Evolutionary conservation across 2,329 filamentous ascomycete genomes (phyloP).

Genomic region (Penicillium sp.): DNA sequence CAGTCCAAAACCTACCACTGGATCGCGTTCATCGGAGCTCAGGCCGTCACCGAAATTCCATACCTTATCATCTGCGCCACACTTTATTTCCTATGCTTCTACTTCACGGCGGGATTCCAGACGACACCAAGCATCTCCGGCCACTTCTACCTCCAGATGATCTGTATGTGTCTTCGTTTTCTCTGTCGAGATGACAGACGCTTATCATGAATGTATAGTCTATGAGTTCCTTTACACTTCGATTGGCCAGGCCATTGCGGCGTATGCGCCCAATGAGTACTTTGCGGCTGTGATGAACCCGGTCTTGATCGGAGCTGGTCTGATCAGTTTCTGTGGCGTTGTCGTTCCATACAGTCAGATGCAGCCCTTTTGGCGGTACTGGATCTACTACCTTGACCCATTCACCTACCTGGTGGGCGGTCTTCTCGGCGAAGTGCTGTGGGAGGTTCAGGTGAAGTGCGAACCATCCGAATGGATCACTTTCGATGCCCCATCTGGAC

Average conservation of each 20-base stretch:
- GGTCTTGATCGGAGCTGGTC: constrained; percentile 49
- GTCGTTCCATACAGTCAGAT: constrained; percentile 39
- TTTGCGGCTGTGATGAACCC: constrained; percentile 60
- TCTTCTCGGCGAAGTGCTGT: constrained; percentile 37
- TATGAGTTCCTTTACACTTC: constrained; percentile 46
- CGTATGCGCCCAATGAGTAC: constrained; percentile 60
- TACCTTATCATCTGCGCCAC: constrained; percentile 48
- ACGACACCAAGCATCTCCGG: constrained; percentile 32
- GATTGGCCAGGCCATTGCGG: constrained; percentile 52
- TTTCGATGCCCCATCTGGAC: constrained; percentile 28
- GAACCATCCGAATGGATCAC: constrained; percentile 31
- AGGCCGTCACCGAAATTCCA: constrained; percentile 50
- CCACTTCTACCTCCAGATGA: constrained; percentile 42
- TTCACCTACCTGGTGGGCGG: constrained; percentile 46
- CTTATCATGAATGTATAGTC: constrained; percentile 26
- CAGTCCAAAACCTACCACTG: constrained; percentile 59
- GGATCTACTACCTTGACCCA: constrained; percentile 46
- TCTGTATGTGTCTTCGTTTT: constrained; percentile 26
- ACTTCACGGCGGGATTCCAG: constrained; percentile 54
- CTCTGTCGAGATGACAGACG: fast-evolving
- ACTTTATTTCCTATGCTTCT: constrained; percentile 55
- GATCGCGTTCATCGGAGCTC: constrained; percentile 57
- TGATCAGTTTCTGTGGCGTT: constrained; percentile 42
- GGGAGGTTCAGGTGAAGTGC: constrained; percentile 42
- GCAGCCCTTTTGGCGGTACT: constrained; percentile 44